Evolutionary conservation across 306 rosid genomes (phyloP), one percentile per base, ranked within the genome.

Genomic region (Inga oerstediana): DNA sequence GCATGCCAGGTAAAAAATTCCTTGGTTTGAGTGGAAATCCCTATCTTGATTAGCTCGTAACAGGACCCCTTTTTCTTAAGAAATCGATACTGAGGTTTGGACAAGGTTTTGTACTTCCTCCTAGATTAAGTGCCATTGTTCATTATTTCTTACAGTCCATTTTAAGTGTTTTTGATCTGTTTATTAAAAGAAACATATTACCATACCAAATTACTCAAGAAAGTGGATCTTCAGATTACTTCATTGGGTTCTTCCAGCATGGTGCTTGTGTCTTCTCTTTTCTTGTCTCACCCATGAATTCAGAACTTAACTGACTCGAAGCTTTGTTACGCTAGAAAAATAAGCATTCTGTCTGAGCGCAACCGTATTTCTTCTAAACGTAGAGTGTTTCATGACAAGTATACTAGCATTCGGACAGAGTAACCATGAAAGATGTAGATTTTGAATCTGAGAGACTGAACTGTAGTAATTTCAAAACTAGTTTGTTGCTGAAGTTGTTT

Each of bases 401-500:
- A 67, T 51, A 20, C 72, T 52, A 44, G 78, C 20, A 11, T 45
- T 5, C 22, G 5, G 69, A 77, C 2, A 49, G 4, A 32, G 37
- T 30, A 13, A 30, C 64, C 48, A 79, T 68, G 8, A 24, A 30
- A 12, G 76, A 45, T 32, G 30, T 4, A 7, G 64, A 44, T 43
- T 30, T 76, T 76, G 41, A 9, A 43, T 37, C 20, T 4, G 77
- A 61, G 32, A 74, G 32, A 74, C 69, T 83, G 8, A 73, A 72
- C 45, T 19, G 15, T 78, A 37, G 48, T 8, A 16, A 71, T 62
- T 17, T 39, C 52, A 56, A 20, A 72, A 51, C 59, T 37, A 75
- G 43, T 61, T 22, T 59, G 22, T 52, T 59, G 24, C 62, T 84
- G 30, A 83, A 72, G 70, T 64, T 74, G 79, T 17, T 46, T 16